Conservation (phyloP, 163 green algal genomes). For the Scenedesmus sp. region DNA sequence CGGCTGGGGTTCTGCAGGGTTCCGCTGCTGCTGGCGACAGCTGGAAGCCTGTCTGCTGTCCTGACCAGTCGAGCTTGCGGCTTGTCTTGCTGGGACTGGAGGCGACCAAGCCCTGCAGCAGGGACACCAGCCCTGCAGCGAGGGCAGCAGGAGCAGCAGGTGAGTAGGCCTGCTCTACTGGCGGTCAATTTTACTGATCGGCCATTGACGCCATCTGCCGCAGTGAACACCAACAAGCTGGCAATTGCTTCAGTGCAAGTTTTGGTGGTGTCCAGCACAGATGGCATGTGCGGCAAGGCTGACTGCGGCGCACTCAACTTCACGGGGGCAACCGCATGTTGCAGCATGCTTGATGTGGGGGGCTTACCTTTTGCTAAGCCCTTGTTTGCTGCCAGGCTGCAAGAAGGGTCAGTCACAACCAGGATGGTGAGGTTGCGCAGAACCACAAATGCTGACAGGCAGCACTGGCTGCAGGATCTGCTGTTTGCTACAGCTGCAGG, state of each 20-base stretch:
- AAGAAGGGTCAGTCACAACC: background rate
- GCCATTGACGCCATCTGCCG: background rate
- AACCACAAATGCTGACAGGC: background rate
- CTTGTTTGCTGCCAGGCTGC: background rate
- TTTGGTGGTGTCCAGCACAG: background rate
- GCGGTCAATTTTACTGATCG: no score
- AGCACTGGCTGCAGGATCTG: background rate
- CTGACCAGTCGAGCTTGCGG: constrained; percentile 39
- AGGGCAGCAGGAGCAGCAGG: background rate
- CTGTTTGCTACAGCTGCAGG: background rate
- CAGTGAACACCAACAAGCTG: background rate
- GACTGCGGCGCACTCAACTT: background rate
- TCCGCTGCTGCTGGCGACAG: constrained; percentile 25
- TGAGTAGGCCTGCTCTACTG: background rate
- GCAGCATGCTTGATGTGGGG: no score
- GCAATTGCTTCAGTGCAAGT: background rate
- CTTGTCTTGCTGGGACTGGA: background rate
- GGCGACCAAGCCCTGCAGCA: background rate
- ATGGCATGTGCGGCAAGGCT: background rate
- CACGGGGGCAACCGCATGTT: no score
- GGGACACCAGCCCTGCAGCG: background rate
- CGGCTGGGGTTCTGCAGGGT: background rate
- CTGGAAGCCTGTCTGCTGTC: constrained; percentile 8
- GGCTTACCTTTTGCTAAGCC: background rate
- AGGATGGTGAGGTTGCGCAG: background rate